These are phyloP conservation scores for Metschnikowia proteae DNA, from an alignment of 805 yeast genomes.

Conservation along the genomic window DNA sequence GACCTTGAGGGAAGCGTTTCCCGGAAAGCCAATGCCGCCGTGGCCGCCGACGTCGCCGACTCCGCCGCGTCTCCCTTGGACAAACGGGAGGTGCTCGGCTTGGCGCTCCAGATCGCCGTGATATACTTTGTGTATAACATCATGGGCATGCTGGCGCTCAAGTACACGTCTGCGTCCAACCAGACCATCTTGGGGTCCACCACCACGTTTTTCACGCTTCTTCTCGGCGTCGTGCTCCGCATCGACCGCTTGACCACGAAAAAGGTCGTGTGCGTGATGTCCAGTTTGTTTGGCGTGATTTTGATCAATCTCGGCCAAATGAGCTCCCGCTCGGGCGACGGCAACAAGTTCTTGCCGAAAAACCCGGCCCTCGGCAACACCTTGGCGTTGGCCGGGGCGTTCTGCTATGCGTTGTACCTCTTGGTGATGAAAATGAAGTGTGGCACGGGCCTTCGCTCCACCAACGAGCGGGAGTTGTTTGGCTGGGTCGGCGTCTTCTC, in stretches of 20 bases:
- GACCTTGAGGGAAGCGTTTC: conserved; percentile 3
- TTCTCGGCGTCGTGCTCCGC: conserved; percentile 38
- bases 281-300: conserved; percentile 46
- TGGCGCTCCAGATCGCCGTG: conserved; percentile 39
- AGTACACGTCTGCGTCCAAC: conserved; percentile 51
- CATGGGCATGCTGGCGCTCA: conserved; percentile 39
- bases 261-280: conserved; percentile 40
- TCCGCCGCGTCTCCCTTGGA: conserved; percentile 18
- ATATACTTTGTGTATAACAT: conserved; percentile 42
- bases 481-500: conserved; percentile 46
- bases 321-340: conserved; percentile 14
- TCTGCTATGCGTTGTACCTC: conserved; percentile 44
- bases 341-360: conserved; percentile 26
- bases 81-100: conserved; percentile 26
- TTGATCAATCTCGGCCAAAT: conserved; percentile 33
- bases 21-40: background rate
- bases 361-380: conserved; percentile 44
- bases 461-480: conserved; percentile 46
- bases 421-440: conserved; percentile 41
- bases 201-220: conserved; percentile 47
- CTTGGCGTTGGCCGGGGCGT: conserved; percentile 44
- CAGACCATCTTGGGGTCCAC: conserved; percentile 50
- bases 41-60: background rate
- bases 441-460: conserved; percentile 40
- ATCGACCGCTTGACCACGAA: conserved; percentile 42